Evolutionary conservation across 768 basidiomycete genomes (phyloP), one percentile per base, ranked within the genome.

Genomic region (Pisolithus sp.): DNA sequence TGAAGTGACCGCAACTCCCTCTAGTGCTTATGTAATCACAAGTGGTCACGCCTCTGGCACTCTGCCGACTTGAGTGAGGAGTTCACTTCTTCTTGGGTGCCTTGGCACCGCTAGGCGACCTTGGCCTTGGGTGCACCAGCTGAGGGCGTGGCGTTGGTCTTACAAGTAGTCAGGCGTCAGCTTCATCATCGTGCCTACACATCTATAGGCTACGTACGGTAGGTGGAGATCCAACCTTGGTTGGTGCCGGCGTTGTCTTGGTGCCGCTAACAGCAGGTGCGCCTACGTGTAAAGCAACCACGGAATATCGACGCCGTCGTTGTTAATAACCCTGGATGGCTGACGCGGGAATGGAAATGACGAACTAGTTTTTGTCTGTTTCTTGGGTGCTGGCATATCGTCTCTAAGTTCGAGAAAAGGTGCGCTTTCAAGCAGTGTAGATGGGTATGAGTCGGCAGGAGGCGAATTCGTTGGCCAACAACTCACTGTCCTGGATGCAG

Each of bases 61-160:
- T 13, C 24, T 18, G 8, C 23, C 24, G n/a, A 15, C 6, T 15
- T 17, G 43, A 44, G 9, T 7, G 24, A 44, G 10, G 13, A 5
- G 43, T 26, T 18, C 34, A 47, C 30, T 47, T 47, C 30, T 67
- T 67, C 65, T 69, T 67, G 9, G 55, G 38, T 2, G 26, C 56
- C 55, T 68, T 67, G 30, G 43, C 57, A 13, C 58, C 53, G n/a
- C 54, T 44, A 20, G n/a, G 45, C 21, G 15, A 31, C 18, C 48
- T 68, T 65, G 44, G 46, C 24, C 28, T 69, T 67, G 20, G 59
- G 56, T 28, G 67, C 61, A 54, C 69, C 67, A 2, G 59, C 34
- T 13, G 44, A 10, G 42, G 49, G 12, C 1, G 58, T 40, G 2
- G 45, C 53, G 30, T 67, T 68, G 41, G 51, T 53, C 67, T 67